Evolutionary conservation across 306 rosid species (phyloP), one percentile per base, ranked within the genome.

Genomic region (Cercis canadensis): DNA sequence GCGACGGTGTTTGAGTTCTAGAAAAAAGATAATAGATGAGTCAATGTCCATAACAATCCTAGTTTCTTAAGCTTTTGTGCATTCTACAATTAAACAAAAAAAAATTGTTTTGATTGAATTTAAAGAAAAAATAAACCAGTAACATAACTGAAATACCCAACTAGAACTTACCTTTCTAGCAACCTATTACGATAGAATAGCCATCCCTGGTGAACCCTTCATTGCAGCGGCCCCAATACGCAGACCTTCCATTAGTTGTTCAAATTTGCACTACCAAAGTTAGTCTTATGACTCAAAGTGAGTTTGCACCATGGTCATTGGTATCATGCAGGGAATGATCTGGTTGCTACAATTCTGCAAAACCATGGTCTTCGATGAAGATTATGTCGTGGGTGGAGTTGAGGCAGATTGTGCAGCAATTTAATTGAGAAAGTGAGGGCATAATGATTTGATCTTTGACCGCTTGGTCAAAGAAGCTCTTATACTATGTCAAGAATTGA

Each of bases 81-180:
- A n/a, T n/a, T n/a, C n/a, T n/a, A n/a, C n/a, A n/a, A n/a, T n/a
- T n/a, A n/a, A n/a, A n/a, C n/a, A n/a, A n/a, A n/a, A n/a, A n/a
- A n/a, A n/a, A n/a, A n/a, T 3, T 3, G 7, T 34, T 7, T 3
- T 7, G 16, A 46, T 4, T 32, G 1, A 15, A 17, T n/a, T 21
- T 8, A 8, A 5, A 49, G 10, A 14, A 8, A 8, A 40, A 9
- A n/a, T 1, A 16, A 2, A 15, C 11, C 0, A 39, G 29, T 6
- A 10, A n/a, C 18, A 41, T 21, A 71, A 70, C 96, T 75, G 17
- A n/a, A n/a, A n/a, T n/a, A n/a, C n/a, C n/a, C n/a, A n/a, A n/a
- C n/a, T n/a, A n/a, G n/a, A n/a, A n/a, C n/a, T n/a, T n/a, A 94
- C 98, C 96, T 90, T 81, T 90, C 70, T 79, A 85, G 88, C 98